Evolutionary conservation across 2,329 filamentous ascomycete genomes (phyloP), one percentile per base, ranked within the genome.

Genomic region (Aspergillus sojae): DNA sequence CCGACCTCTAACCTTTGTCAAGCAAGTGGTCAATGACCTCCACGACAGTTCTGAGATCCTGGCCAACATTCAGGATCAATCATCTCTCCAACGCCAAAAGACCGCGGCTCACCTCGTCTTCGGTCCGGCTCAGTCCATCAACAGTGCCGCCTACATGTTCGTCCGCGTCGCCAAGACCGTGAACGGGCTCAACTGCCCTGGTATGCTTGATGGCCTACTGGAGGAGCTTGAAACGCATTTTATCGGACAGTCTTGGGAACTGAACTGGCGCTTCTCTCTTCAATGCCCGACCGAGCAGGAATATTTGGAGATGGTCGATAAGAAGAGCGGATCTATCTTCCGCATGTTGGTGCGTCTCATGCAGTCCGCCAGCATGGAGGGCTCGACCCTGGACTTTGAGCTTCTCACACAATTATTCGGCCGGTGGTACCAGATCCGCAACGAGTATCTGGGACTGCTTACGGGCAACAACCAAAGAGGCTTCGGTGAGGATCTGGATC

Each of bases 61-160:
- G 4, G 79, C 80, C 57, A 79, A 82, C 65, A 70, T 82, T 16
- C 67, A 81, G 65, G 79, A 81, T 57, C 58, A 65, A 1, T 79
- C 79, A 0, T 34, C 62, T 2, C 63, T 78, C 1, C 70, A 79
- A 1, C 71, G 78, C 3, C 76, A 75, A 3, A 70, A 68, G n/a
- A 77, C 78, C 6, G 63, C 78, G 0, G 68, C 76, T 1, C 79
- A 81, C 60, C 64, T 63, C 1, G 69, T 81, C 5, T 82, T 75
- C 61, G 79, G 79, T 0, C 34, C 46, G 5, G 67, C 70, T 0
- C 78, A 80, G 58, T 72, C 77, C 2, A 76, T 81, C 58, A 80
- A 81, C 63, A 70, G 70, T 3, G 74, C 79, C 2, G 74, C 67
- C 5, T 79, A 73, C 63, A 62, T 68, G 43, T 70, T 74, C 45